Percentiles rank a stretch among this genome's conserved stretches.
Conservation (phyloP, 2,329 filamentous ascomycete species). For the Penicillium brevicompactum region DNA sequence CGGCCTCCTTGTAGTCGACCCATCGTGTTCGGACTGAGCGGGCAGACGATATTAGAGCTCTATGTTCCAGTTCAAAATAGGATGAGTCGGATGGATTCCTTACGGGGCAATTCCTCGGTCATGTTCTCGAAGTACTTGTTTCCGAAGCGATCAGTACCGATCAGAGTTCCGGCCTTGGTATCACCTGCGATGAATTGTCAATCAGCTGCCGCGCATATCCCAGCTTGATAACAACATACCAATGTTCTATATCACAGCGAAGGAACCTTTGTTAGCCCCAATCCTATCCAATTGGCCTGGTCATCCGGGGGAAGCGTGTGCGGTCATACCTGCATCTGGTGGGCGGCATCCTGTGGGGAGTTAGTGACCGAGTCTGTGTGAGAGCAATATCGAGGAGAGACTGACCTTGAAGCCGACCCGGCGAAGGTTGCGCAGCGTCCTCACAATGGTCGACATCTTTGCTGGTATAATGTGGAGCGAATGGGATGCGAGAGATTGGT, state of each 20-base stretch:
- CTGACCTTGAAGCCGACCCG: slow-evolving; percentile 82
- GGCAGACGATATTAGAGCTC: slow-evolving; percentile 17
- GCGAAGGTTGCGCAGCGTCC: slow-evolving; percentile 85
- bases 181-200: slow-evolving; percentile 65
- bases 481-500: slow-evolving; percentile 19
- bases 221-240: slow-evolving; percentile 33
- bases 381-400: slow-evolving; percentile 1
- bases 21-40: slow-evolving; percentile 83
- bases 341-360: slow-evolving; percentile 73
- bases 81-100: slow-evolving; percentile 33
- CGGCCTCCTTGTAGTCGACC: slow-evolving; percentile 92
- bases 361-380: slow-evolving; percentile 39
- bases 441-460: slow-evolving; percentile 86
- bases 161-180: slow-evolving; percentile 87
- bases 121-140: slow-evolving; percentile 98
- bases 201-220: slow-evolving; percentile 13
- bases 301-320: slow-evolving; percentile 13
- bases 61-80: neutral
- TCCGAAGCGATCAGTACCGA: slow-evolving; percentile 85
- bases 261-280: slow-evolving; percentile 24
- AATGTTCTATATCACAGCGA: slow-evolving; percentile 40
- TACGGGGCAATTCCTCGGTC: slow-evolving; percentile 85
- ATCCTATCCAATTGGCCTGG: slow-evolving; percentile 8
- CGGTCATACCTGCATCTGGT: slow-evolving; percentile 80
- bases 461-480: slow-evolving; percentile 25